Percentiles rank a stretch among this genome's conserved stretches.
These are phyloP conservation scores for Aspergillus piperis DNA, from an alignment of 2,329 filamentous ascomycete genomes.

Conservation along the genomic window DNA sequence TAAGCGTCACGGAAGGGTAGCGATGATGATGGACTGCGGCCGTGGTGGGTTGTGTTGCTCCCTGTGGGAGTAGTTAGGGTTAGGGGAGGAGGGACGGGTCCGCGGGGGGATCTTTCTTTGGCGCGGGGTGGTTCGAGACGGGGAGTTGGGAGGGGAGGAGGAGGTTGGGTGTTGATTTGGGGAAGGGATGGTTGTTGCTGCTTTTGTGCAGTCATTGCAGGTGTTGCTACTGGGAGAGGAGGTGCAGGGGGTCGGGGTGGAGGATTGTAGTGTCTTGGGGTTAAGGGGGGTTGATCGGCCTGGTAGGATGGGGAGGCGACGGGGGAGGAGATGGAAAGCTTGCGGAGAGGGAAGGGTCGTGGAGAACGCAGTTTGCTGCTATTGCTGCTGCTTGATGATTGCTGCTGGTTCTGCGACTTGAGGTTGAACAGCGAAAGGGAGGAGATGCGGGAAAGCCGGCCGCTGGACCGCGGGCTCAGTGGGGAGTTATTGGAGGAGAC, in stretches of 20 bases:
- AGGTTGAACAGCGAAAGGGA: conserved; percentile 45
- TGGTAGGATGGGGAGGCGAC: conserved; percentile 51
- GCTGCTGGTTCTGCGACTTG: conserved; percentile 24
- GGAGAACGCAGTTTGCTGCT: conserved; percentile 48
- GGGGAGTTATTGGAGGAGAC: conserved; percentile 15
- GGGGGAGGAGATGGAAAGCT: conserved; percentile 60
- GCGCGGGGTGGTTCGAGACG: neutral
- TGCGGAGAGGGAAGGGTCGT: conserved; percentile 47
- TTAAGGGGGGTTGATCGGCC: conserved; percentile 57
- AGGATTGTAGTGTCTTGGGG: conserved; percentile 58
- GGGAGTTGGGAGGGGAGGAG: neutral
- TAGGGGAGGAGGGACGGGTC: conserved; percentile 32
- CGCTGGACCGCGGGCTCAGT: conserved; percentile 35
- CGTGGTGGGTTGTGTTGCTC: conserved; percentile 13
- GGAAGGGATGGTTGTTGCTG: neutral
- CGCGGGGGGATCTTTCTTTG: neutral
- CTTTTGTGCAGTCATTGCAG: neutral
- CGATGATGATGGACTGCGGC: conserved; percentile 27
- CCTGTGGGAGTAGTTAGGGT: conserved; percentile 31
- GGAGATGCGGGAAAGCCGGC: conserved; percentile 42
- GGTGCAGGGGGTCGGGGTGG: conserved; percentile 29
- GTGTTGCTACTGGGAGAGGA: neutral
- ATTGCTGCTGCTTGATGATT: conserved; percentile 33
- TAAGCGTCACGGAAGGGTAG: conserved; percentile 49
- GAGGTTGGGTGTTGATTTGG: neutral